phyloP scores from a whole-genome alignment of 2,329 filamentous ascomycete genomes.

The Fonsecaea pedrosoi region DNA sequence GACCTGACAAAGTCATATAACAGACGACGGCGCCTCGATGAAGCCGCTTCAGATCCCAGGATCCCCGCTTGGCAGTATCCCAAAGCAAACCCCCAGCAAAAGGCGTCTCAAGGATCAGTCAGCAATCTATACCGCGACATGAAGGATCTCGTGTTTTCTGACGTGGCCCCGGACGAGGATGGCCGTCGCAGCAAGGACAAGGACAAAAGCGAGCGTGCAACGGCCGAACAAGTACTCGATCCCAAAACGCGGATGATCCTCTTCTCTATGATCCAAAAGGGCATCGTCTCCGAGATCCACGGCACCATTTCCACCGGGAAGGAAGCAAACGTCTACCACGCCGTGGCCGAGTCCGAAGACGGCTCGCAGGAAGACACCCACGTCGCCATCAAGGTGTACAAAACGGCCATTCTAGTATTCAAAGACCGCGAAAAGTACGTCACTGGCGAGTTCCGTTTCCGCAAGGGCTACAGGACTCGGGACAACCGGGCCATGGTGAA shows the following conservation, averaged over 20 bases:
- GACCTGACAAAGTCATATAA: slow-evolving; percentile 90
- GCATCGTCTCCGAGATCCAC: slow-evolving; percentile 87
- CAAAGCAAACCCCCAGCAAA: slow-evolving; percentile 79
- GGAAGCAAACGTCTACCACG: slow-evolving; percentile 97
- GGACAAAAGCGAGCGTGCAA: slow-evolving; percentile 91
- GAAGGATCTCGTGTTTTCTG: slow-evolving; percentile 83
- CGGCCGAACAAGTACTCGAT: slow-evolving; percentile 92
- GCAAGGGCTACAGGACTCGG: slow-evolving; percentile 88
- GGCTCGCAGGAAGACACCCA: slow-evolving; percentile 65
- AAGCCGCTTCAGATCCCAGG: slow-evolving; percentile 55
- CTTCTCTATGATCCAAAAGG: slow-evolving; percentile 92
- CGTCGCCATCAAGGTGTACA: slow-evolving; percentile 97
- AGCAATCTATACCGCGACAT: slow-evolving; percentile 65
- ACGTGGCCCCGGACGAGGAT: slow-evolving; percentile 42
- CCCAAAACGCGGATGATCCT: slow-evolving; percentile 94
- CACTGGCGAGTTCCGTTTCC: slow-evolving; percentile 90
- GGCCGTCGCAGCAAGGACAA: slow-evolving; percentile 31
- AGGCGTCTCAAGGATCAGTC: slow-evolving; percentile 75
- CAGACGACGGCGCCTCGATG: slow-evolving; percentile 74
- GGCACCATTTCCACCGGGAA: slow-evolving; percentile 96
- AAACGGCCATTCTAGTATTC: slow-evolving; percentile 96
- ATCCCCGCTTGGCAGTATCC: slow-evolving; percentile 65
- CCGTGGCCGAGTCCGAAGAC: slow-evolving; percentile 67
- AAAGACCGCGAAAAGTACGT: slow-evolving; percentile 98
- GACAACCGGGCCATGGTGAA: slow-evolving; percentile 98